Evolutionary conservation across 2,329 filamentous ascomycete genomes (phyloP).

Genomic region (Ceratocystis papillata): DNA sequence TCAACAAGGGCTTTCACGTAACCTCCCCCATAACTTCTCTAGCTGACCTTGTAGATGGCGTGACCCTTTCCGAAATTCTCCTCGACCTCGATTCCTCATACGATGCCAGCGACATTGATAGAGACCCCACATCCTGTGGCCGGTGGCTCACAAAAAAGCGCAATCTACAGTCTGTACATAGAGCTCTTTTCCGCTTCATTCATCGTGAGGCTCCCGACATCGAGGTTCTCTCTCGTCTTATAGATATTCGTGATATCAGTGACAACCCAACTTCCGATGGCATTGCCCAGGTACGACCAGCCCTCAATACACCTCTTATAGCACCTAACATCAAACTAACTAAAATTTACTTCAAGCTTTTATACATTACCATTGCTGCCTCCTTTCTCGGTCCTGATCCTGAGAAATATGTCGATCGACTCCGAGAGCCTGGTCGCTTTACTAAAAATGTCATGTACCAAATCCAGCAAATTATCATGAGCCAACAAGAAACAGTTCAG

Average conservation of each 20-base stretch:
- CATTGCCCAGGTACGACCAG: slow-evolving; percentile 40
- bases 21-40: slow-evolving; percentile 40
- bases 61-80: slow-evolving; percentile 45
- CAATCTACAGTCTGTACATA: slow-evolving; percentile 45
- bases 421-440: slow-evolving; percentile 32
- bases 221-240: slow-evolving; percentile 41
- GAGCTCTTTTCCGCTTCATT: slow-evolving; percentile 46
- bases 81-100: slow-evolving; percentile 49
- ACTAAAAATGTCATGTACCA: slow-evolving; percentile 37
- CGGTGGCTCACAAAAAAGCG: slow-evolving; percentile 41
- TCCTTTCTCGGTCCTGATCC: slow-evolving; percentile 50
- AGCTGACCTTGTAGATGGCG: slow-evolving; percentile 43
- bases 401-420: slow-evolving; percentile 41
- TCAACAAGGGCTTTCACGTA: slow-evolving; percentile 36
- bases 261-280: slow-evolving; percentile 46
- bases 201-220: slow-evolving; percentile 43
- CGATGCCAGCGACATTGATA: slow-evolving; percentile 43
- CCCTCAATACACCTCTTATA: neutral
- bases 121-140: slow-evolving; percentile 34
- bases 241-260: slow-evolving; percentile 48
- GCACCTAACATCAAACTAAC: slow-evolving; percentile 12
- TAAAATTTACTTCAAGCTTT: slow-evolving; percentile 34
- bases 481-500: slow-evolving; percentile 30
- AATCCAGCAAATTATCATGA: slow-evolving; percentile 39
- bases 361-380: slow-evolving; percentile 51